Percentiles rank a stretch among this genome's conserved stretches.
Evolutionary conservation across 179 eudicot species (phyloP).

Genomic region (Drosera spatulata): DNA sequence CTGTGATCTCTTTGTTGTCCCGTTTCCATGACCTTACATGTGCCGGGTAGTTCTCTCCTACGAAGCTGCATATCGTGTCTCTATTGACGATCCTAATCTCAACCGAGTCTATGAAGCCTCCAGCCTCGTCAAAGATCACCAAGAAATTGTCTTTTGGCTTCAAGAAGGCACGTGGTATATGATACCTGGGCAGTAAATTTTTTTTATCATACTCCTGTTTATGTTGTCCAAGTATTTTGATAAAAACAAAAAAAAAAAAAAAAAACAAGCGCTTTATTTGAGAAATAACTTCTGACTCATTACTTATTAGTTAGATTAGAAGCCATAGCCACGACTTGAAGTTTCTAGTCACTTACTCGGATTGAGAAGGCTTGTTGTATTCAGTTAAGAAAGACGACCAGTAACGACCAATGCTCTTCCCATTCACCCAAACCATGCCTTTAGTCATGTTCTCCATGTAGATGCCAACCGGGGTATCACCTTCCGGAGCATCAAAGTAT

Average conservation of each 20-base stretch:
- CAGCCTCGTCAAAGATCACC: conserved; percentile 46
- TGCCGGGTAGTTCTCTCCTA: conserved; percentile 7
- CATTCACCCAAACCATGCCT: conserved; percentile 68
- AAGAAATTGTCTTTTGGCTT: conserved; percentile 37
- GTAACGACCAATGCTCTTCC: conserved; percentile 48
- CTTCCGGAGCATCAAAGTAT: conserved; percentile 59
- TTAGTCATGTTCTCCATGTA: conserved; percentile 45
- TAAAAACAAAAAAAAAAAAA: no score
- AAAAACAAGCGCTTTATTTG: background rate
- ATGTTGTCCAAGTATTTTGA: background rate
- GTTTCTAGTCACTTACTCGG: conserved; percentile 28
- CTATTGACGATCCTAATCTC: conserved; percentile 4
- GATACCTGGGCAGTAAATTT: conserved; percentile 33
- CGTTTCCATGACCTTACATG: conserved; percentile 10
- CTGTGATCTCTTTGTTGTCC: background rate
- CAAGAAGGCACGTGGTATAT: conserved; percentile 49
- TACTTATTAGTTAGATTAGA: no score
- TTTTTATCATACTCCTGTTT: background rate
- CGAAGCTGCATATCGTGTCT: conserved; percentile 2
- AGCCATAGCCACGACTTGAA: no score
- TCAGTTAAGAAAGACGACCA: conserved; percentile 48
- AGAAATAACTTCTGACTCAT: no score
- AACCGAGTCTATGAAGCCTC: conserved; percentile 2
- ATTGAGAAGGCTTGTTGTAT: conserved; percentile 39
- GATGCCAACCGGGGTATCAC: conserved; percentile 34